phyloP scores from a whole-genome alignment of 1,139 yeast species.

The Debaryomyces nepalensis region DNA sequence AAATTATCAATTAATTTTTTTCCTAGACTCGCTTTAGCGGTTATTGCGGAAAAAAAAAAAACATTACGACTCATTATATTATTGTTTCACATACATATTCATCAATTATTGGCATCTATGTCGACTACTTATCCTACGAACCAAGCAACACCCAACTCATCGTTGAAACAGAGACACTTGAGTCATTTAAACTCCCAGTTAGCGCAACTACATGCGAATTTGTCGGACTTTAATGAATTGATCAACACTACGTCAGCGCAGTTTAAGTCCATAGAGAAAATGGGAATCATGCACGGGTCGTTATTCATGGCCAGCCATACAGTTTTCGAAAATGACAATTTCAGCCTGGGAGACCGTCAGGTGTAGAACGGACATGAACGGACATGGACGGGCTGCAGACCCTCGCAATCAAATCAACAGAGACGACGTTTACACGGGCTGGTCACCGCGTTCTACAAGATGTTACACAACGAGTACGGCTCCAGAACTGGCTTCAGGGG shows the following conservation, averaged over 20 bases:
- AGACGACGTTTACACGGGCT: too few species aligned
- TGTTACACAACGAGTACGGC: too few species aligned
- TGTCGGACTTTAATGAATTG: conserved; percentile 59
- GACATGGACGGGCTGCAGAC: neutral
- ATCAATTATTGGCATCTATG: neutral
- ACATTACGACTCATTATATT: neutral
- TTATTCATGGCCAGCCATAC: conserved; percentile 67
- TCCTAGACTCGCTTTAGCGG: conserved; percentile 8
- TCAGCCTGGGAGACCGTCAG: conserved; percentile 15
- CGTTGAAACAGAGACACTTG: conserved; percentile 53
- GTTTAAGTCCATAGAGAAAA: conserved; percentile 56
- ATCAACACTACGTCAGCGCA: conserved; percentile 59
- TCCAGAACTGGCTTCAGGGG: too few species aligned
- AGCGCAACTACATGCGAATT: conserved; percentile 63
- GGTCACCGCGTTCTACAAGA: too few species aligned
- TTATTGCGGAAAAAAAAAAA: conserved; percentile 8
- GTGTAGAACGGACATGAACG: neutral
- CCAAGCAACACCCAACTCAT: conserved; percentile 12
- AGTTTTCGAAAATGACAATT: conserved; percentile 58
- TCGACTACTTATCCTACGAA: conserved; percentile 9
- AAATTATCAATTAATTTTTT: conserved; percentile 6
- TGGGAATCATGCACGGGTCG: conserved; percentile 67
- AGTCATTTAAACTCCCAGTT: conserved; percentile 66
- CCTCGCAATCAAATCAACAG: too few species aligned
- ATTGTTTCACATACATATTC: neutral